Conservation (phyloP, 257 asterid genomes). For the Solanum habrochaites region DNA sequence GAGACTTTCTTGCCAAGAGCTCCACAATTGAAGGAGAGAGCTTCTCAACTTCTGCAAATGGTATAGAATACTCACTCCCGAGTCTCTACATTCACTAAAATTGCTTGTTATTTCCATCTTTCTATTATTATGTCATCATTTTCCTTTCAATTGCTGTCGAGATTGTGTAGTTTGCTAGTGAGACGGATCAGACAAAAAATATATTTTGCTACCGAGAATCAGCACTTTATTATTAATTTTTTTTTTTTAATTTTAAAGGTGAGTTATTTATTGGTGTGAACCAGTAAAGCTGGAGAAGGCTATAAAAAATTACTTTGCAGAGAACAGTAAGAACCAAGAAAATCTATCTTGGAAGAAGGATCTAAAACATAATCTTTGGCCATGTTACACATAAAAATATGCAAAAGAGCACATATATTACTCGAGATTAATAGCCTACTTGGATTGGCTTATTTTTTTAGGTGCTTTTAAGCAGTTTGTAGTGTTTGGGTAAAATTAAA, state of each 20-base stretch:
- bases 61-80: constrained; percentile 25
- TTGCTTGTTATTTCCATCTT: neutral
- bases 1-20: constrained; percentile 98
- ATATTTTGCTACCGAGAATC: neutral
- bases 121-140: neutral
- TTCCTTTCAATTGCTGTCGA: neutral
- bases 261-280: neutral
- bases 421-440: neutral
- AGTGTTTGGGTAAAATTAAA: neutral
- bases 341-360: neutral
- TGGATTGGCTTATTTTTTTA: neutral
- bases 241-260: too few species aligned
- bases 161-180: neutral
- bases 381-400: neutral
- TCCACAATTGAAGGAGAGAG: constrained; percentile 95
- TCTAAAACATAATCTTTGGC: neutral
- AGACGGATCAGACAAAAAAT: neutral
- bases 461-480: neutral
- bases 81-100: neutral
- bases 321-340: neutral
- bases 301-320: neutral
- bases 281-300: neutral
- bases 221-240: too few species aligned
- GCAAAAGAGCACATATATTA: neutral
- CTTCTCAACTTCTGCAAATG: constrained; percentile 92